Evolutionary conservation across 331 rosid genomes (phyloP).

Genomic region (Quercus phellos): DNA sequence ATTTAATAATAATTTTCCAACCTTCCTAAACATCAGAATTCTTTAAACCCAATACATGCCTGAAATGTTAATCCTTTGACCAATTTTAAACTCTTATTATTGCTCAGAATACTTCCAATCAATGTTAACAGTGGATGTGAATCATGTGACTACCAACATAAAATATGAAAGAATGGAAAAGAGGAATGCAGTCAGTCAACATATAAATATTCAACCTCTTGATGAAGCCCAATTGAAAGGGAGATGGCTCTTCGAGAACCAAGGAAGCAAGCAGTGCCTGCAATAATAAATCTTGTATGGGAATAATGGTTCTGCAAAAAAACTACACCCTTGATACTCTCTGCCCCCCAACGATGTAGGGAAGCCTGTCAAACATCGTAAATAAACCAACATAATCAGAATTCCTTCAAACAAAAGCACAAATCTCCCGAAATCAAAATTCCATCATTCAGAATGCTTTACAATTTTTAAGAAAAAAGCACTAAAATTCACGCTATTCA

Average conservation of each 20-base stretch:
- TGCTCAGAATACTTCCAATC: background rate
- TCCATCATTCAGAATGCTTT: background rate
- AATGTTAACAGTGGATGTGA: background rate
- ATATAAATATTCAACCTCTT: slow-evolving; percentile 37
- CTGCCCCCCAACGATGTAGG: slow-evolving; percentile 49
- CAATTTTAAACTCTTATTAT: background rate
- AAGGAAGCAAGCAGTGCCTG: slow-evolving; percentile 39
- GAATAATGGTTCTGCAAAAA: slow-evolving; percentile 26
- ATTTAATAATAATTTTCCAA: background rate
- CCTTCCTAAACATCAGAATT: background rate
- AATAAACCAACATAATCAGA: slow-evolving; percentile 34
- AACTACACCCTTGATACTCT: slow-evolving; percentile 34
- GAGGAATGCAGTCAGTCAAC: slow-evolving; percentile 17
- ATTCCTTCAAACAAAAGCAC: slow-evolving; percentile 1
- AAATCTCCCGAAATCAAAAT: slow-evolving; percentile 21
- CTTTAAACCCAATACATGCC: background rate
- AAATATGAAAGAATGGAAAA: background rate
- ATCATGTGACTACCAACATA: background rate
- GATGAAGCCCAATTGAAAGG: slow-evolving; percentile 13
- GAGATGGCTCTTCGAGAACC: slow-evolving; percentile 32
- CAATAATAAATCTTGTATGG: slow-evolving; percentile 18
- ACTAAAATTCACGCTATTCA: slow-evolving; percentile 23
- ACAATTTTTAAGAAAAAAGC: background rate
- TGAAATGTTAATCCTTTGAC: background rate
- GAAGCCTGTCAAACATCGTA: slow-evolving; percentile 61